Evolutionary conservation across 768 basidiomycete genomes (phyloP).

Genomic region (Auricularia heimuer): DNA sequence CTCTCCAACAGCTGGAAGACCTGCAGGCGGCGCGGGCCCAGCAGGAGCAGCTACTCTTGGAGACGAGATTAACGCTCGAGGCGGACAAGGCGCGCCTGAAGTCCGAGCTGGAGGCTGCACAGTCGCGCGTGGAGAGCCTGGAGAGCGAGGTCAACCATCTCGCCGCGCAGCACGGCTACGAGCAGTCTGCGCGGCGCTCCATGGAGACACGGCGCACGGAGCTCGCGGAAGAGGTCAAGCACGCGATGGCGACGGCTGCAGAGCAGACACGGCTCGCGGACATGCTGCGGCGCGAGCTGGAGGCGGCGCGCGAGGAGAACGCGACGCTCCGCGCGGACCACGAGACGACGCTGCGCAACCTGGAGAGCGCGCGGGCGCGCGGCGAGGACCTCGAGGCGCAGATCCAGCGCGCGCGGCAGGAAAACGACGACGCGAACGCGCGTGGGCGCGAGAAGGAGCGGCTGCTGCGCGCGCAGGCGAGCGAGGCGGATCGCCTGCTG

Average conservation of each 20-base stretch:
- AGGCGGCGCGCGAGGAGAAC: constrained; percentile 48
- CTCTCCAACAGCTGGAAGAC: constrained; percentile 54
- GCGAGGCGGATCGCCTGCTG: constrained; percentile 54
- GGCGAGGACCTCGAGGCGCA: constrained; percentile 71
- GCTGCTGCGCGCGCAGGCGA: constrained; percentile 60
- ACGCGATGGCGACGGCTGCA: constrained; percentile 14
- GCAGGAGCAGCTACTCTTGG: constrained; percentile 48
- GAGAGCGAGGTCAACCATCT: constrained; percentile 8
- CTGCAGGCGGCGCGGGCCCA: constrained; percentile 46
- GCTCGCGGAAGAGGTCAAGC: neutral
- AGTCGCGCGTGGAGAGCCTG: constrained; percentile 16
- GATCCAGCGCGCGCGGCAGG: constrained; percentile 56
- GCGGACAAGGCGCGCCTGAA: constrained; percentile 49
- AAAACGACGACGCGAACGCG: constrained; percentile 60
- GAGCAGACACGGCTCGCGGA: constrained; percentile 21
- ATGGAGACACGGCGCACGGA: neutral
- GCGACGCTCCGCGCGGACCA: constrained; percentile 65
- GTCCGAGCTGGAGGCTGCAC: constrained; percentile 30
- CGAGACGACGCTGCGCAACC: constrained; percentile 52
- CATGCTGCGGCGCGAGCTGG: constrained; percentile 51
- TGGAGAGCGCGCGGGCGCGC: constrained; percentile 66
- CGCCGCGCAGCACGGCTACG: neutral
- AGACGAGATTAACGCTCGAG: constrained; percentile 46
- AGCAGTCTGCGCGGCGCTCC: neutral
- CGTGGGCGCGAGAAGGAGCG: constrained; percentile 77